These are phyloP conservation scores for Beauveria scarabaeidicola DNA, from an alignment of 2,329 filamentous ascomycete species.

Conservation along the genomic window DNA sequence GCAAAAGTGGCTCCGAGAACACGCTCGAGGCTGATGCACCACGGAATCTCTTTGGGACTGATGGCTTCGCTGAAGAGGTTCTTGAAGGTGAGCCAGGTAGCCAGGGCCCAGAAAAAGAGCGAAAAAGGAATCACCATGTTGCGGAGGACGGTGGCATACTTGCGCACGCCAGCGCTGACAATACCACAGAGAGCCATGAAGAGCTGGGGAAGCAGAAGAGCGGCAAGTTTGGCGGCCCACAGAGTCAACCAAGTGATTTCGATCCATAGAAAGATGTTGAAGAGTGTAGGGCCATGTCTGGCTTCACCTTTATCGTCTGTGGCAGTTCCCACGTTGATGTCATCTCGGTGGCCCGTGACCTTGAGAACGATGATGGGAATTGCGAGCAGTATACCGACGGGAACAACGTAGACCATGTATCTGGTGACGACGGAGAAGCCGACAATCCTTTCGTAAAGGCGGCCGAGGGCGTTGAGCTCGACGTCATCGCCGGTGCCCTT, in stretches of 20 bases:
- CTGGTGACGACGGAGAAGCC: constrained; percentile 55
- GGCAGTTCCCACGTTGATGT: constrained; percentile 29
- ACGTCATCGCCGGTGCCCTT: constrained; percentile 43
- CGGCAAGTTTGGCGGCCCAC: constrained; percentile 58
- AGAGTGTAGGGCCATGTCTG: constrained; percentile 39
- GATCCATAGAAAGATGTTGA: constrained; percentile 60
- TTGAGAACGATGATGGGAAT: constrained; percentile 51
- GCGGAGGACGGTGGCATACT: constrained; percentile 58
- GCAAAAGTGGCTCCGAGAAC: constrained; percentile 60
- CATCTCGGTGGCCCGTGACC: constrained; percentile 30
- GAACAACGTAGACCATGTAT: constrained; percentile 60
- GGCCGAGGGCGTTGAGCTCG: constrained; percentile 56
- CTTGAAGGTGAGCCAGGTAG: constrained; percentile 53
- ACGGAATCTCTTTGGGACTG: constrained; percentile 31
- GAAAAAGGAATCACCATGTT: constrained; percentile 59
- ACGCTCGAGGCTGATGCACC: constrained; percentile 51
- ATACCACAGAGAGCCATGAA: constrained; percentile 65
- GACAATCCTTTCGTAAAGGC: constrained; percentile 56
- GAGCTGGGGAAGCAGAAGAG: constrained; percentile 48
- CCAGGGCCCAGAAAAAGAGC: constrained; percentile 60
- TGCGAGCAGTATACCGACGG: constrained; percentile 52
- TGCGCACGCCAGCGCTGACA: constrained; percentile 59
- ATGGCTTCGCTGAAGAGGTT: constrained; percentile 35
- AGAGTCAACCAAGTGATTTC: constrained; percentile 59
- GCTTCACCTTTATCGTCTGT: constrained; percentile 15